Evolutionary conservation across 805 yeast genomes (phyloP).

Genomic region (Yamadazyma phyllophila): DNA sequence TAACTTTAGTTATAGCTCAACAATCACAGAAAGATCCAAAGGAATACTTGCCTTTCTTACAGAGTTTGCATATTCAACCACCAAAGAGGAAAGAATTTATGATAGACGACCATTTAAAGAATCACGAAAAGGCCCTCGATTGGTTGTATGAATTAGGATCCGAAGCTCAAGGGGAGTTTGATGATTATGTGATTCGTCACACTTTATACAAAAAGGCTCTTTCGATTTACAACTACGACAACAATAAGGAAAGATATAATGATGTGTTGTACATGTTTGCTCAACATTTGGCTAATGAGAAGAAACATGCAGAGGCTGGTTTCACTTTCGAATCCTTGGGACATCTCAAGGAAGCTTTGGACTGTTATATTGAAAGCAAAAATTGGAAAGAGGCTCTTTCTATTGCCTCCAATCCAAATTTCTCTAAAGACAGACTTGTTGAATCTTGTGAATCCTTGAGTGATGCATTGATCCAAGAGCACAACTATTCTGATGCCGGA

Average conservation of each 20-base stretch:
- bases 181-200: conserved; percentile 68
- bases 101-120: conserved; percentile 76
- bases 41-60: conserved; percentile 91
- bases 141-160: conserved; percentile 55
- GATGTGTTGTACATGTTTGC: conserved; percentile 63
- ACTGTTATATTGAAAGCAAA: conserved; percentile 64
- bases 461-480: conserved; percentile 59
- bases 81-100: conserved; percentile 66
- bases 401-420: conserved; percentile 44
- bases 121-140: conserved; percentile 63
- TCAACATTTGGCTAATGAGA: conserved; percentile 49
- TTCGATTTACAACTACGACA: conserved; percentile 55
- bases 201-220: conserved; percentile 69
- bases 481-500: conserved; percentile 78
- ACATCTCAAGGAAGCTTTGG: conserved; percentile 58
- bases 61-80: conserved; percentile 65
- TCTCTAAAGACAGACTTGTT: conserved; percentile 30
- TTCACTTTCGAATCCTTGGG: conserved; percentile 69
- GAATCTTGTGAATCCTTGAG: conserved; percentile 62
- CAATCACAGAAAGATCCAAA: conserved; percentile 97
- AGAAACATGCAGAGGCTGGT: conserved; percentile 74
- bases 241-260: conserved; percentile 42
- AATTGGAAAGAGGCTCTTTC: conserved; percentile 85
- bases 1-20: conserved; percentile 85
- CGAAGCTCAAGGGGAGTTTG: conserved; percentile 49